Evolutionary conservation across 2,329 filamentous ascomycete genomes (phyloP).

Genomic region (Pseudogymnoascus destructans): DNA sequence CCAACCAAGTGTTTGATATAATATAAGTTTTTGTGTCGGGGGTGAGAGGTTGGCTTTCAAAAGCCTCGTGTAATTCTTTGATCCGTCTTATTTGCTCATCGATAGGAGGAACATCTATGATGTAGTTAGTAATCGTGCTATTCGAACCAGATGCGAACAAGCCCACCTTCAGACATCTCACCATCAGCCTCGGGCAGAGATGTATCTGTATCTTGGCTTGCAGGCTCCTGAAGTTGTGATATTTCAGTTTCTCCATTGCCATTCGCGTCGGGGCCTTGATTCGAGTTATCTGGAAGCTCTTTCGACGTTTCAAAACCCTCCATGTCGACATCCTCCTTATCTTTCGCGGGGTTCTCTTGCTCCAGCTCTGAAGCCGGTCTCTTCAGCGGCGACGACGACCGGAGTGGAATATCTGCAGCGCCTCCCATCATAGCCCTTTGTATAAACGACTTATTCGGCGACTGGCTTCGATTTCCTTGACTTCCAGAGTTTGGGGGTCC

Average conservation of each 20-base stretch:
- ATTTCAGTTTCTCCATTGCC: neutral
- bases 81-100: constrained; percentile 67
- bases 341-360: constrained; percentile 17
- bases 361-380: constrained; percentile 38
- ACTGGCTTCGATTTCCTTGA: constrained; percentile 30
- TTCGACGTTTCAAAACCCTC: constrained; percentile 14
- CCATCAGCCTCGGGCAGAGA: neutral
- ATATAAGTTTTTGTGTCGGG: constrained; percentile 50
- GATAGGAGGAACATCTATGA: constrained; percentile 31
- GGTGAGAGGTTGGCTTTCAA: constrained; percentile 23
- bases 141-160: neutral
- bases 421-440: constrained; percentile 47
- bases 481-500: constrained; percentile 17
- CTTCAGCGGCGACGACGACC: constrained; percentile 53
- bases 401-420: constrained; percentile 42
- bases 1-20: constrained; percentile 69
- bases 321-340: constrained; percentile 26
- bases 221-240: neutral
- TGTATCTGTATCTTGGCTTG: neutral
- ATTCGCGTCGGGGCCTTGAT: neutral
- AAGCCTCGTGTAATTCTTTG: constrained; percentile 42
- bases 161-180: neutral
- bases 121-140: neutral
- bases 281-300: neutral
- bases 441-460: constrained; percentile 34